phyloP scores from a whole-genome alignment of 805 yeast species.

The Yamadazyma paraphyllophila region DNA sequence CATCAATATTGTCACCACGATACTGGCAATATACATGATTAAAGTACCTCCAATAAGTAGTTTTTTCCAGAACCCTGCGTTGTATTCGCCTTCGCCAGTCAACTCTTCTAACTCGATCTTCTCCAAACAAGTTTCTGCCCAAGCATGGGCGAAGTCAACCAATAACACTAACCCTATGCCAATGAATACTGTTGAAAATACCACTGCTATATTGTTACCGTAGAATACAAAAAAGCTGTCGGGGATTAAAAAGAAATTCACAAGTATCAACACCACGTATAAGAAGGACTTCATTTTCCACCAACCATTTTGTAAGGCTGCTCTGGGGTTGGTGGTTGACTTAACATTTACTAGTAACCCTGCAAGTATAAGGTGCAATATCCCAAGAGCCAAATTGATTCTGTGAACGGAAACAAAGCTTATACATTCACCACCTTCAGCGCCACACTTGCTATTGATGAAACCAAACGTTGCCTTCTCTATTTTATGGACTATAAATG shows the following conservation, averaged over 20 bases:
- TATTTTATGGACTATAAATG: constrained; percentile 70
- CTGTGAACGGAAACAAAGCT: constrained; percentile 96
- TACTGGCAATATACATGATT: constrained; percentile 73
- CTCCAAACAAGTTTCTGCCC: constrained; percentile 95
- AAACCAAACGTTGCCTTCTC: constrained; percentile 68
- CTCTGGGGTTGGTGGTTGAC: constrained; percentile 74
- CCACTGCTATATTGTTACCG: constrained; percentile 86
- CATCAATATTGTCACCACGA: constrained; percentile 75
- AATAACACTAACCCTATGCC: constrained; percentile 85
- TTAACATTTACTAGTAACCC: constrained; percentile 66
- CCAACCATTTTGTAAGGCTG: constrained; percentile 84
- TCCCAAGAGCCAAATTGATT: constrained; percentile 81
- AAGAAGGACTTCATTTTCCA: constrained; percentile 76
- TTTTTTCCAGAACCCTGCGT: constrained; percentile 69
- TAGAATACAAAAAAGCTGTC: constrained; percentile 83
- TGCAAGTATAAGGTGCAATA: constrained; percentile 73
- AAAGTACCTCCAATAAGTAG: constrained; percentile 84
- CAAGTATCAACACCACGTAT: constrained; percentile 55
- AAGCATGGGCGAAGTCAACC: constrained; percentile 96
- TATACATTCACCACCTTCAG: constrained; percentile 69
- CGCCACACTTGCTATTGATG: constrained; percentile 67
- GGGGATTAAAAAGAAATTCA: constrained; percentile 73
- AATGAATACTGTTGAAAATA: constrained; percentile 80
- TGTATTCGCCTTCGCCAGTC: constrained; percentile 47
- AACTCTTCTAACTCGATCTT: constrained; percentile 77